phyloP scores from a whole-genome alignment of 2,329 filamentous ascomycete genomes.

The Fusarium dlaminii region DNA sequence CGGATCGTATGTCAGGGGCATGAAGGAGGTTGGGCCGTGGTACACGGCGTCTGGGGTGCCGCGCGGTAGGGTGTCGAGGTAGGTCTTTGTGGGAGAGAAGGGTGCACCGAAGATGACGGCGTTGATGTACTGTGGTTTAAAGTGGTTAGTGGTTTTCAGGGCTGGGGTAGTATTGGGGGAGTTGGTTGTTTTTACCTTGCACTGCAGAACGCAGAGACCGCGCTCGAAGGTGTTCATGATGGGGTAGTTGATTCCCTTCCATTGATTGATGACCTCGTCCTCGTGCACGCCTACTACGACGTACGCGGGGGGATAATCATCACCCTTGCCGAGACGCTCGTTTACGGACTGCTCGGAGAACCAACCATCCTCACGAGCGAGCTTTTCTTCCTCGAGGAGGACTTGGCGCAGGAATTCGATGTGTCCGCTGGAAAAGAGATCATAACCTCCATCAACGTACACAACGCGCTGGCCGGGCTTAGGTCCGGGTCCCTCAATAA shows the following conservation, averaged over 20 bases:
- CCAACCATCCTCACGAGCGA: slow-evolving; percentile 77
- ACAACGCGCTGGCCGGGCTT: slow-evolving; percentile 84
- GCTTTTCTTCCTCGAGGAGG: slow-evolving; percentile 74
- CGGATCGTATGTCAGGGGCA: slow-evolving; percentile 80
- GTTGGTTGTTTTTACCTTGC: slow-evolving; percentile 68
- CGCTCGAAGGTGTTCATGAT: slow-evolving; percentile 99
- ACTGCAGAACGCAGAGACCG: slow-evolving; percentile 93
- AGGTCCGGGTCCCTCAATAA: slow-evolving; percentile 77
- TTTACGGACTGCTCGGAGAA: slow-evolving; percentile 71
- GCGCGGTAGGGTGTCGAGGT: slow-evolving; percentile 78
- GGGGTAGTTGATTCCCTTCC: slow-evolving; percentile 98
- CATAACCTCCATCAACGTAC: slow-evolving; percentile 96
- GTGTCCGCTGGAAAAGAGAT: slow-evolving; percentile 95
- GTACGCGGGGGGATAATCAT: slow-evolving; percentile 83
- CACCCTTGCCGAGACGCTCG: slow-evolving; percentile 71
- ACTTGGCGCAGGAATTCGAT: slow-evolving; percentile 93
- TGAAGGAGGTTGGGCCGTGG: slow-evolving; percentile 95
- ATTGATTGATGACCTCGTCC: slow-evolving; percentile 92
- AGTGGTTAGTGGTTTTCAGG: slow-evolving; percentile 12
- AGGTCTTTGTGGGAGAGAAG: slow-evolving; percentile 82
- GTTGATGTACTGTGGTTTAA: slow-evolving; percentile 75
- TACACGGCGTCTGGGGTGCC: slow-evolving; percentile 84
- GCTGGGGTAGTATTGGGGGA: background rate
- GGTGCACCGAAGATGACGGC: slow-evolving; percentile 90
- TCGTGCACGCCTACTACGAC: slow-evolving; percentile 95